phyloP scores from a whole-genome alignment of 1,284 basidiomycete genomes.

The Laetiporus sulphureus region DNA sequence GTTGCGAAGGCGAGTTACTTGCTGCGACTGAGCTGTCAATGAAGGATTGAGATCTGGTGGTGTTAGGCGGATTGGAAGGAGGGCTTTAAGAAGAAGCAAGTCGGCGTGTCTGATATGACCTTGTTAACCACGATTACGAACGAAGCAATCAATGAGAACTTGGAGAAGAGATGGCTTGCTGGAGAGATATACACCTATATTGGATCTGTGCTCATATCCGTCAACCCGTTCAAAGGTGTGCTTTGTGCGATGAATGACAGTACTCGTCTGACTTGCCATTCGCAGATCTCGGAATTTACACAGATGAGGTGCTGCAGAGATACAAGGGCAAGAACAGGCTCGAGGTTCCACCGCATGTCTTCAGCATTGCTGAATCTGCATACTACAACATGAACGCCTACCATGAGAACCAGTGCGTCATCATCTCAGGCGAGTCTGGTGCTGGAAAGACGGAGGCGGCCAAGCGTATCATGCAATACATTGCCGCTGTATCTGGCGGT shows the following conservation, averaged over 20 bases:
- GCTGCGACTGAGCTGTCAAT: background rate
- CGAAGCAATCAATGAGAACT: conserved; percentile 96
- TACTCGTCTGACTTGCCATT: background rate
- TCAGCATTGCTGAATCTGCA: conserved; percentile 92
- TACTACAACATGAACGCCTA: conserved; percentile 99
- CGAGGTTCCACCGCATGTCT: conserved; percentile 97
- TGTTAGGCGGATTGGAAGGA: conserved; percentile 94
- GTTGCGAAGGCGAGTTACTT: conserved; percentile 60
- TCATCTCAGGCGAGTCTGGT: conserved; percentile 98
- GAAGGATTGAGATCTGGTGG: background rate
- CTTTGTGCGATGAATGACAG: background rate
- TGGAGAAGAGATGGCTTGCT: conserved; percentile 93
- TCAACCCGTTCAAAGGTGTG: conserved; percentile 94
- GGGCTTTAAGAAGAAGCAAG: conserved; percentile 96
- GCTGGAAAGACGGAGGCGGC: conserved; percentile 97
- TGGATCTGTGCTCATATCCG: conserved; percentile 94
- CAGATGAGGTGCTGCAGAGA: conserved; percentile 76
- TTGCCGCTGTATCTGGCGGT: conserved; percentile 91
- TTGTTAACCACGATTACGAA: conserved; percentile 96
- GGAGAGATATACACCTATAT: conserved; percentile 99
- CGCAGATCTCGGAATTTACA: conserved; percentile 94
- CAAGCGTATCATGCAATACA: conserved; percentile 99
- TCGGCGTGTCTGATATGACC: conserved; percentile 99
- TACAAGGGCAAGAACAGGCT: conserved; percentile 98
- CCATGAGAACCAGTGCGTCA: conserved; percentile 99